phyloP scores from a whole-genome alignment of 2,329 filamentous ascomycete species.

The Calonectria leucothoes region DNA sequence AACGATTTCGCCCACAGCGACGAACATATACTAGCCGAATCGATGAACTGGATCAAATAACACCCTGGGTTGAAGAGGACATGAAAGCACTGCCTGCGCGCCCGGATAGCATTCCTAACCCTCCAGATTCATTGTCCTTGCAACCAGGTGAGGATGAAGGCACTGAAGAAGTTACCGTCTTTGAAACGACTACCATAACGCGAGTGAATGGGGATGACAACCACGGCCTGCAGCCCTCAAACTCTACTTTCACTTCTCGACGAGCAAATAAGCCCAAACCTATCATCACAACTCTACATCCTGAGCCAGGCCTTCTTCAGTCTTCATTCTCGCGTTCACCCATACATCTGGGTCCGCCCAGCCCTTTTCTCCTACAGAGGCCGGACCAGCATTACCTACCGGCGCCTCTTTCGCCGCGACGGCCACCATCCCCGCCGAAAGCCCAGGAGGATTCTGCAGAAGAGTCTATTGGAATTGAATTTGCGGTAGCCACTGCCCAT shows the following conservation, averaged over 20 bases:
- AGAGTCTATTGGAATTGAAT: conserved; percentile 49
- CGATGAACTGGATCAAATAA: conserved; percentile 82
- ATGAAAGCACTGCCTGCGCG: conserved; percentile 82
- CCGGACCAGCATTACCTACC: conserved; percentile 73
- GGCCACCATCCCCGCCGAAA: conserved; percentile 59
- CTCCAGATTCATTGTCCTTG: conserved; percentile 35
- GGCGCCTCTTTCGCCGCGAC: conserved; percentile 75
- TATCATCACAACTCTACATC: conserved; percentile 37
- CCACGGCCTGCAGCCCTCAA: conserved; percentile 31
- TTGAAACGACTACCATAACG: conserved; percentile 65
- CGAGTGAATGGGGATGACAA: conserved; percentile 52
- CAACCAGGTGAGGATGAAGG: conserved; percentile 50
- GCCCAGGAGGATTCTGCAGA: conserved; percentile 36
- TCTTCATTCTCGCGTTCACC: conserved; percentile 67
- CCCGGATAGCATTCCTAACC: conserved; percentile 65
- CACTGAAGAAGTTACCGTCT: conserved; percentile 57
- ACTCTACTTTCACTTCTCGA: conserved; percentile 38
- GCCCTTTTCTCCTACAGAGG: conserved; percentile 56
- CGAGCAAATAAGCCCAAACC: conserved; percentile 40
- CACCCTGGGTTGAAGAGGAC: conserved; percentile 63
- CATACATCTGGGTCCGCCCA: conserved; percentile 40
- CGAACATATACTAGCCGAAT: conserved; percentile 93
- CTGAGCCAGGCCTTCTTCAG: conserved; percentile 54
- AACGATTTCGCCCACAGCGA: conserved; percentile 63
- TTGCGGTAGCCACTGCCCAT: conserved; percentile 41